phyloP scores from a whole-genome alignment of 2,329 filamentous ascomycete genomes.

The Ceratocystis diversiconidia region DNA sequence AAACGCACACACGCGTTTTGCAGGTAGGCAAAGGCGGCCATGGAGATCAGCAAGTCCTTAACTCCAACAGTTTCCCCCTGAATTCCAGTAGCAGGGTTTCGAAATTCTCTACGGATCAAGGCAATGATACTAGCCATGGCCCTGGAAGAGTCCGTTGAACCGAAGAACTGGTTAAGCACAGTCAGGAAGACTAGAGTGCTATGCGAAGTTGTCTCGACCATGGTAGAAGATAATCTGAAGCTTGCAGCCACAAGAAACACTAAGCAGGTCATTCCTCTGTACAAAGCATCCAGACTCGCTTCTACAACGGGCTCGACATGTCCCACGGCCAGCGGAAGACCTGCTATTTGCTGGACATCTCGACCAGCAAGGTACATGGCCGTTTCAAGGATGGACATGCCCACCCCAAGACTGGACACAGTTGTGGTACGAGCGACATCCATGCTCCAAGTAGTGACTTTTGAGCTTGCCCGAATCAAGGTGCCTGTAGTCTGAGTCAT shows the following conservation, averaged over 20 bases:
- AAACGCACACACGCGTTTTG: conserved; percentile 42
- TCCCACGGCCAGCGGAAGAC: conserved; percentile 26
- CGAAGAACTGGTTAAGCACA: conserved; percentile 49
- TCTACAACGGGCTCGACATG: conserved; percentile 43
- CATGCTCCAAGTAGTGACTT: conserved; percentile 38
- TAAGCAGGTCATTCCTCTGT: conserved; percentile 42
- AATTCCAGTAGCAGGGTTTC: conserved; percentile 45
- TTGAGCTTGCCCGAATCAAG: conserved; percentile 38
- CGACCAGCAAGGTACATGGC: conserved; percentile 39
- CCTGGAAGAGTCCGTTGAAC: conserved; percentile 53
- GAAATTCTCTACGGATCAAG: conserved; percentile 48
- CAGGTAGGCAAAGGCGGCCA: conserved; percentile 47
- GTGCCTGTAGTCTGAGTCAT: conserved; percentile 46
- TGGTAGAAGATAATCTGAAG: conserved; percentile 43
- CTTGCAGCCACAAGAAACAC: conserved; percentile 48
- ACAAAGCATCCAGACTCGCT: conserved; percentile 40
- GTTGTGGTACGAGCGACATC: conserved; percentile 42
- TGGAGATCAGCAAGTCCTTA: conserved; percentile 44
- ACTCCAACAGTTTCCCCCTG: conserved; percentile 47
- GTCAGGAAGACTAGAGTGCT: conserved; percentile 43
- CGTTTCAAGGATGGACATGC: conserved; percentile 39
- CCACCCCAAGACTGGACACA: conserved; percentile 42
- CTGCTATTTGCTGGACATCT: conserved; percentile 27
- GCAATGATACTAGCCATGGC: conserved; percentile 54
- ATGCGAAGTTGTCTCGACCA: conserved; percentile 40